Conservation (phyloP, 2,329 filamentous ascomycete species). For the Aspergillus caelatus region DNA sequence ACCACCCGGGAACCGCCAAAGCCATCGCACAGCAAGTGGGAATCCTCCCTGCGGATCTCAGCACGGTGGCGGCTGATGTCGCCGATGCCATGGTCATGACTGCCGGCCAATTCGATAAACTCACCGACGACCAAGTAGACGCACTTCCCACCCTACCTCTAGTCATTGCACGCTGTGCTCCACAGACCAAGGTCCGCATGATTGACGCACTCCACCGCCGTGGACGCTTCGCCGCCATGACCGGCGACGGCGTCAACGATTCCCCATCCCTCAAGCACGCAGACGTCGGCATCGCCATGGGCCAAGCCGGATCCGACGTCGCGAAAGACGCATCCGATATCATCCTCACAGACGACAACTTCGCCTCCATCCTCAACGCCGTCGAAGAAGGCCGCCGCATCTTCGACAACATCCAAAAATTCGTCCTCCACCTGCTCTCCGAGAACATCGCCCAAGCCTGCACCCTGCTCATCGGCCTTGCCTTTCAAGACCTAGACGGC, state of each 20-base stretch:
- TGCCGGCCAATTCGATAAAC: constrained; percentile 73
- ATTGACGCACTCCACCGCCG: constrained; percentile 62
- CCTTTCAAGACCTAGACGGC: constrained; percentile 69
- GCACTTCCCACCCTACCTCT: constrained; percentile 54
- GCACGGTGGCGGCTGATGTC: constrained; percentile 60
- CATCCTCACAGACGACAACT: constrained; percentile 76
- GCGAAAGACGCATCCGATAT: constrained; percentile 69
- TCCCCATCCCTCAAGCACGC: constrained; percentile 76
- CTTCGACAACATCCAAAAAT: constrained; percentile 86
- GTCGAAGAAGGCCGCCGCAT: constrained; percentile 80
- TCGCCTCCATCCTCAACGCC: constrained; percentile 78
- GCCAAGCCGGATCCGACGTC: constrained; percentile 74
- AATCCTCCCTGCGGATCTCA: constrained; percentile 66
- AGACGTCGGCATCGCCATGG: constrained; percentile 86
- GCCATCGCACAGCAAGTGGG: constrained; percentile 77
- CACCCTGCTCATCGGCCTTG: constrained; percentile 75
- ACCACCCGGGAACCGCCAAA: constrained; percentile 73
- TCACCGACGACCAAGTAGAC: constrained; percentile 71
- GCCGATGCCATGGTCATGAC: constrained; percentile 69
- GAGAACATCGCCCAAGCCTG: constrained; percentile 83
- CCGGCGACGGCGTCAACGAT: constrained; percentile 84
- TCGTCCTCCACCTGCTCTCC: constrained; percentile 73
- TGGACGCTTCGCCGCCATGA: constrained; percentile 77
- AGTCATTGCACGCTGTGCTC: constrained; percentile 59
- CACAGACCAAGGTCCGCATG: constrained; percentile 75